phyloP scores from a whole-genome alignment of 768 basidiomycete genomes.

The Mycena pura region DNA sequence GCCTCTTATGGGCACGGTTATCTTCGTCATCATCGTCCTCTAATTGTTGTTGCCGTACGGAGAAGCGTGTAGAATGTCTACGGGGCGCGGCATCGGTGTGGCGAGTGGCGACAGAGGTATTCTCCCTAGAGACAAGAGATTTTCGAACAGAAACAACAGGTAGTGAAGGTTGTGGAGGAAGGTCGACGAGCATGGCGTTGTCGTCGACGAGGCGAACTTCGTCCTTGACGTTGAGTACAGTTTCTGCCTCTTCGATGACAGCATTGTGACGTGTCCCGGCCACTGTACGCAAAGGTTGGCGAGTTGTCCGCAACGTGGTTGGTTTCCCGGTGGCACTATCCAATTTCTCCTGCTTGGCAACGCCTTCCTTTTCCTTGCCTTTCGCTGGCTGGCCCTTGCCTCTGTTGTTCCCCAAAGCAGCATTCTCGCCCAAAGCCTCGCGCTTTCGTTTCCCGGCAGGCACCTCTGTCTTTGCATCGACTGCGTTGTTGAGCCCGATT shows the following conservation, averaged over 20 bases:
- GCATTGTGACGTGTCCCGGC: slow-evolving; percentile 49
- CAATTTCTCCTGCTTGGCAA: slow-evolving; percentile 54
- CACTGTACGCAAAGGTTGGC: slow-evolving; percentile 64
- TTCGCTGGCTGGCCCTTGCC: slow-evolving; percentile 47
- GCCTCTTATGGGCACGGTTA: slow-evolving; percentile 73
- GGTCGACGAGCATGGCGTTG: slow-evolving; percentile 62
- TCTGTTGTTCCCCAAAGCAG: slow-evolving; percentile 55
- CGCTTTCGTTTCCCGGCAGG: slow-evolving; percentile 18
- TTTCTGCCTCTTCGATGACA: slow-evolving; percentile 29
- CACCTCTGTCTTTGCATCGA: slow-evolving; percentile 40
- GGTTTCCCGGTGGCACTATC: slow-evolving; percentile 71
- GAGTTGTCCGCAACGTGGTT: slow-evolving; percentile 51
- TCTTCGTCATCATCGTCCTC: slow-evolving; percentile 68
- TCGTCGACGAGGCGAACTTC: slow-evolving; percentile 44
- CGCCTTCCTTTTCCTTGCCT: slow-evolving; percentile 67
- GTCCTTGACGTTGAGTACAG: slow-evolving; percentile 35
- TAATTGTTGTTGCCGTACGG: slow-evolving; percentile 49
- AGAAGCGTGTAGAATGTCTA: slow-evolving; percentile 30
- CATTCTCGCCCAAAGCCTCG: slow-evolving; percentile 29
- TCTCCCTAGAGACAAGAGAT: slow-evolving; percentile 42
- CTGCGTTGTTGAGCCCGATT: slow-evolving; percentile 42
- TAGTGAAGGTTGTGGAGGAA: slow-evolving; percentile 42
- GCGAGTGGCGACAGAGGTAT: slow-evolving; percentile 30
- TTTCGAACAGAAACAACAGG: slow-evolving; percentile 50
- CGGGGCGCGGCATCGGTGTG: slow-evolving; percentile 29